phyloP scores from a whole-genome alignment of 192 early-diverging fungal genomes.

The Phycomyces nitens region DNA sequence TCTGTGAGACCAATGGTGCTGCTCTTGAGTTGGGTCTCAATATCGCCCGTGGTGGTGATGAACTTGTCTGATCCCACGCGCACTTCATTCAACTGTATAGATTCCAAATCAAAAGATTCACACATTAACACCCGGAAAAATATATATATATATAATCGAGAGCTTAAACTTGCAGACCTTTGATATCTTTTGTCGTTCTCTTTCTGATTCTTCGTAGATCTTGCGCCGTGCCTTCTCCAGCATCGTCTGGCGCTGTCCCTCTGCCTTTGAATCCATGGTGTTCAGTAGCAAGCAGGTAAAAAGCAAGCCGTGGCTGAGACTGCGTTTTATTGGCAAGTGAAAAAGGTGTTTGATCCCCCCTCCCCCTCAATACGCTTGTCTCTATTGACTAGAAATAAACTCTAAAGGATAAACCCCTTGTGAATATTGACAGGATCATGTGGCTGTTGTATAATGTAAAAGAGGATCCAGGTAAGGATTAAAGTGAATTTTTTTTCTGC shows the following conservation, averaged over 20 bases:
- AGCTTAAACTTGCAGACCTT: slow-evolving; percentile 39
- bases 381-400: too few relatives aligned
- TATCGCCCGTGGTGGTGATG: slow-evolving; percentile 67
- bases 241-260: slow-evolving; percentile 56
- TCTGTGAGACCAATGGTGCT: slow-evolving; percentile 87
- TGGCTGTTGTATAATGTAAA: too few relatives aligned
- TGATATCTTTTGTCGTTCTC: slow-evolving; percentile 67
- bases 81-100: slow-evolving; percentile 59
- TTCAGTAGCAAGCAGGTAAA: neutral
- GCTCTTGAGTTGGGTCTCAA: slow-evolving; percentile 83
- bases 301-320: slow-evolving; percentile 4
- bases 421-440: too few relatives aligned
- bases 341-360: too few relatives aligned
- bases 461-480: too few relatives aligned
- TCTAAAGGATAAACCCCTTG: too few relatives aligned
- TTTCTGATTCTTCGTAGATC: slow-evolving; percentile 68
- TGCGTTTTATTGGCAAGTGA: neutral
- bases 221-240: slow-evolving; percentile 69
- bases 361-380: too few relatives aligned
- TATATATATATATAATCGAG: neutral
- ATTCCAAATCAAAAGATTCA: too few relatives aligned
- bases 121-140: too few relatives aligned
- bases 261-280: slow-evolving; percentile 33
- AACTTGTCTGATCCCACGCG: slow-evolving; percentile 72
- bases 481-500: too few relatives aligned